A percentile compares a stretch with the other conserved stretches of the same genome.
Evolutionary conservation across 2,329 filamentous ascomycete genomes (phyloP).

Genomic region (Cercospora sp.): DNA sequence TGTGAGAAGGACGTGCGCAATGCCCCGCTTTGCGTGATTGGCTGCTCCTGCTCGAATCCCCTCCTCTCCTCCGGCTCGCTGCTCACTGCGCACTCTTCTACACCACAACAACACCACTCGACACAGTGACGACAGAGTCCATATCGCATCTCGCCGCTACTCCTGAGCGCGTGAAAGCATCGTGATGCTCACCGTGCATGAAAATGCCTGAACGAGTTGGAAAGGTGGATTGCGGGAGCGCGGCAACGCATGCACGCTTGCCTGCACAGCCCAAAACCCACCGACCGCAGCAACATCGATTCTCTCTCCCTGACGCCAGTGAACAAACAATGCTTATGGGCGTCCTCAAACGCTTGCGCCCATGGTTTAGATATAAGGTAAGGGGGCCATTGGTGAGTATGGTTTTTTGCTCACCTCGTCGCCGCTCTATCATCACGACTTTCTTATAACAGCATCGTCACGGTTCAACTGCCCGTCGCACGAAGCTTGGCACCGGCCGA

Average conservation of each 20-base stretch:
- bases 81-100: not conserved
- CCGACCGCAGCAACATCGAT: not conserved
- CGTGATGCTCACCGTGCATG: not conserved
- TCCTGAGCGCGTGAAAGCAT: not conserved
- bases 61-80: not conserved
- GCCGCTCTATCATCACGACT: not conserved
- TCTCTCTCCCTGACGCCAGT: slow-evolving; percentile 1
- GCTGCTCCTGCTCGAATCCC: not conserved
- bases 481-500: not conserved
- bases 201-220: not conserved
- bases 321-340: slow-evolving; percentile 11
- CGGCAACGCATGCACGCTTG: slow-evolving; percentile 10
- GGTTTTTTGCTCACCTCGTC: slow-evolving; percentile 3
- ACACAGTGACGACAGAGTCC: not conserved
- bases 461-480: not conserved
- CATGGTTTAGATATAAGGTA: slow-evolving; percentile 15
- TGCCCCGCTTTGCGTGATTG: not conserved
- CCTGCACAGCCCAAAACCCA: slow-evolving; percentile 12
- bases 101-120: not conserved
- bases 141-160: not conserved
- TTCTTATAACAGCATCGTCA: not conserved
- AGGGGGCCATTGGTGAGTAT: slow-evolving; percentile 7
- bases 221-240: not conserved
- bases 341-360: slow-evolving; percentile 11
- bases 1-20: not conserved